phyloP scores from a whole-genome alignment of 208 protist species.

The Crithidia bombi region DNA sequence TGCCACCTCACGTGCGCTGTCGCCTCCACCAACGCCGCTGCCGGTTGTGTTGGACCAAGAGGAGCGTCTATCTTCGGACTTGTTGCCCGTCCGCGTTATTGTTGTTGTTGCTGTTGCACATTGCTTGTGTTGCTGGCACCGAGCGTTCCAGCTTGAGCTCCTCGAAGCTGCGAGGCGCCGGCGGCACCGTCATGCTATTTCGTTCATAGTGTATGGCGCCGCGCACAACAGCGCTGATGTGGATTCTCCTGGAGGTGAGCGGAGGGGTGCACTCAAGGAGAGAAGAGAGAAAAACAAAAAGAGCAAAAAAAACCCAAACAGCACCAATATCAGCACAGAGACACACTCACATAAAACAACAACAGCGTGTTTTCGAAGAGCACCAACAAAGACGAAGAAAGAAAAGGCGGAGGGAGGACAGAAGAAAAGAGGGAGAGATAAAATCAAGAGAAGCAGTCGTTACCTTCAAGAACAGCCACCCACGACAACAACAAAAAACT shows the following conservation, averaged over 20 bases:
- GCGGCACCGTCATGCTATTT: constrained; percentile 1
- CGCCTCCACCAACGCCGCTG: not conserved
- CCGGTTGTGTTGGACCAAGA: not conserved
- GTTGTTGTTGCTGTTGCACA: constrained; percentile 5
- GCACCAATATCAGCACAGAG: too few species aligned
- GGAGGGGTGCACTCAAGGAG: too few species aligned
- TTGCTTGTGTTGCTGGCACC: constrained; percentile 1
- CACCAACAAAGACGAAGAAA: not conserved
- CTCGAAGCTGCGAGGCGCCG: constrained; percentile 24
- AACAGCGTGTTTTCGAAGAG: too few species aligned
- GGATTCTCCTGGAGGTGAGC: too few species aligned
- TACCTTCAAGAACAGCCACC: too few species aligned
- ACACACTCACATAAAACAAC: too few species aligned
- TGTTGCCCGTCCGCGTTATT: not conserved
- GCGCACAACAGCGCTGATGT: not conserved
- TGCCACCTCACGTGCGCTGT: not conserved
- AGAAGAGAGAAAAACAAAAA: constrained; percentile 15
- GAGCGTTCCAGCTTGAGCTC: constrained; percentile 16
- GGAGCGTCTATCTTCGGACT: not conserved
- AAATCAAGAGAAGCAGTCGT: not conserved
- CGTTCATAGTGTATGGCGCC: constrained; percentile 16
- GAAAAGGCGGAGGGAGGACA: not conserved
- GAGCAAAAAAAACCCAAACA: not conserved
- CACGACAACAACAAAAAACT: too few species aligned
- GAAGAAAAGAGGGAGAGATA: not conserved